Evolutionary conservation across 169 alveolate species (phyloP), one percentile per base, ranked within the genome.

Genomic region (Eimeria praecox): DNA sequence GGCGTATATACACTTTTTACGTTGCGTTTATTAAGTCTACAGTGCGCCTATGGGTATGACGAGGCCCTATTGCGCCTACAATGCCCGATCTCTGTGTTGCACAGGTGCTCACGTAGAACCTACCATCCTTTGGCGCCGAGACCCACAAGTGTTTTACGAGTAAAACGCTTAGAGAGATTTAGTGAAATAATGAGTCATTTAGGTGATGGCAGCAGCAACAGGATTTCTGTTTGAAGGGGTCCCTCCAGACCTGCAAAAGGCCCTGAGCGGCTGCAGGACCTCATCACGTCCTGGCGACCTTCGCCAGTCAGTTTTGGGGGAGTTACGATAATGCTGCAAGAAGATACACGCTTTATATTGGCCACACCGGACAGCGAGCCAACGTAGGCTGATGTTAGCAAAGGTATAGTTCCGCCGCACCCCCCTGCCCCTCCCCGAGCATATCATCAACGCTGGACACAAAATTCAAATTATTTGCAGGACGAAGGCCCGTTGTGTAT

Each of bases 41-140:
- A 40, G 54, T 20, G 33, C 83, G 20, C 52, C 49, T 9, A 64
- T 2, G 49, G 12, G 54, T 1, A 35, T 38, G 24, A 22, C 20
- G 80, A 69, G 33, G 46, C 16, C 16, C 83, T 5, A 20, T 14
- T 24, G 89, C 9, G 8, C 40, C 0, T 10, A 2, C 69, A 10
- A 14, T 49, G 3, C 54, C 62, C 52, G 91, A n/a, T 30, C 54
- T 83, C 16, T 24, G 44, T 30, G 52, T 33, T 42, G 91, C 54
- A 27, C 18, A 87, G 93, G 93, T 62, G 82, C 62, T 22, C 93
- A 87, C 66, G 64, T 87, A 33, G 93, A 87, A 30, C 82, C 78
- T 14, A 38, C 69, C 10, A 62, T 87, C 0, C 82, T 87, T 9
- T 87, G 93, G 78, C 83, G 83, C 93, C 40, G 71, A 62, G 93